Percentiles rank a stretch among this genome's conserved stretches.
Conservation (phyloP, 108 stramenopile species). For the Skeletonema menzelii region DNA sequence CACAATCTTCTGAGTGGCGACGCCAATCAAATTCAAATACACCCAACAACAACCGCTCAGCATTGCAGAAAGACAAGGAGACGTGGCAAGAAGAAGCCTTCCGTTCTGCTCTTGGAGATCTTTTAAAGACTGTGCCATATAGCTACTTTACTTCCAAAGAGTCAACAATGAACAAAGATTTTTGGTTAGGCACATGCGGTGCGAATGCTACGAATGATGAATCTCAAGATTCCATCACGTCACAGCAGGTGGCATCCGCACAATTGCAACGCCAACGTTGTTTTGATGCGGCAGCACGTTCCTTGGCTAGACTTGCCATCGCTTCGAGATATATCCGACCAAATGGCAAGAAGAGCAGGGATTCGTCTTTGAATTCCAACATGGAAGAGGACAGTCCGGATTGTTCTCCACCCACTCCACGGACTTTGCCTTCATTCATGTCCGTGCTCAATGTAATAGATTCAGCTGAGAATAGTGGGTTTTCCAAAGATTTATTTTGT, state of each 20-base stretch:
- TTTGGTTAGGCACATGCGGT: neutral
- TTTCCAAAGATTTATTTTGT: slow-evolving; percentile 15
- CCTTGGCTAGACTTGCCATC: slow-evolving; percentile 39
- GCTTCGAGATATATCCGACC: slow-evolving; percentile 13
- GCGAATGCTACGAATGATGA: neutral
- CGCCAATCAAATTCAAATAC: slow-evolving; percentile 9
- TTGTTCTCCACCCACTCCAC: slow-evolving; percentile 36
- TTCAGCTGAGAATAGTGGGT: neutral
- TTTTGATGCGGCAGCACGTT: slow-evolving; percentile 39
- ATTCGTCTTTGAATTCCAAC: neutral
- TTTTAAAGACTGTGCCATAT: slow-evolving; percentile 18
- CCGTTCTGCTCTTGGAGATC: slow-evolving; percentile 32
- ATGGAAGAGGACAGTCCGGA: slow-evolving; percentile 15
- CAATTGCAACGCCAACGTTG: slow-evolving; percentile 31
- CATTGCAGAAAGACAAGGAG: neutral
- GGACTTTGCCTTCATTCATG: slow-evolving; percentile 42
- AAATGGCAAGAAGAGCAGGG: neutral
- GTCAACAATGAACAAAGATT: neutral
- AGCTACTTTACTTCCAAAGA: slow-evolving; percentile 1
- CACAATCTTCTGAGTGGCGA: slow-evolving; percentile 1
- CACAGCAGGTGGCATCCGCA: slow-evolving; percentile 25
- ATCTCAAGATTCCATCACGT: slow-evolving; percentile 21
- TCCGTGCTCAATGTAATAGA: slow-evolving; percentile 41
- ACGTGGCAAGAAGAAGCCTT: slow-evolving; percentile 41
- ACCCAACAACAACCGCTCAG: slow-evolving; percentile 3